Evolutionary conservation across 371 early-diverging fungal genomes (phyloP).

Genomic region (Actinomucor elegans): DNA sequence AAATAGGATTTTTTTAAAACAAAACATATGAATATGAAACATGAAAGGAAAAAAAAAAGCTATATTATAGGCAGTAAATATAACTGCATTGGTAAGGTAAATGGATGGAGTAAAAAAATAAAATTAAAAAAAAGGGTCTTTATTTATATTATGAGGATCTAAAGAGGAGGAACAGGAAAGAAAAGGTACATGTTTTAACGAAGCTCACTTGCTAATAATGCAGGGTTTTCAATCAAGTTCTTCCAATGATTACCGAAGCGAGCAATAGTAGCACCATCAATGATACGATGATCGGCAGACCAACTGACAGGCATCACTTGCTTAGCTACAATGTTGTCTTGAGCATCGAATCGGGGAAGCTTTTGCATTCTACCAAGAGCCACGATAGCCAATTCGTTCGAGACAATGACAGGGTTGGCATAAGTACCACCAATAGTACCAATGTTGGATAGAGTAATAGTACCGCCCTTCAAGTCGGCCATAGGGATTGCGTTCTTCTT

Average conservation of each 20-base stretch:
- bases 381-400: conserved; percentile 88
- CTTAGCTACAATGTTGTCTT: conserved; percentile 66
- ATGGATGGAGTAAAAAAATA: too few relatives aligned
- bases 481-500: conserved; percentile 62
- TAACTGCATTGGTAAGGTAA: too few relatives aligned
- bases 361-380: conserved; percentile 86
- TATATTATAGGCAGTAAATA: too few relatives aligned
- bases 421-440: conserved; percentile 93
- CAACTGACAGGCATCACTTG: conserved; percentile 83
- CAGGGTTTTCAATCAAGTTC: conserved; percentile 81
- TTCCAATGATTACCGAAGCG: conserved; percentile 89
- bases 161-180: background rate
- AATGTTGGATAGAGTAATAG: conserved; percentile 93
- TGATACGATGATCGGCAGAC: conserved; percentile 96
- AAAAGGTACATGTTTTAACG: conserved; percentile 17
- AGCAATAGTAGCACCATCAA: conserved; percentile 97
- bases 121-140: too few relatives aligned
- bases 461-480: conserved; percentile 81
- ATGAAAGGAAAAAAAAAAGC: too few relatives aligned
- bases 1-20: too few relatives aligned
- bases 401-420: conserved; percentile 90
- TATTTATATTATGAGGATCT: too few relatives aligned
- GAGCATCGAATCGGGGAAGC: conserved; percentile 79
- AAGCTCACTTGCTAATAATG: conserved; percentile 57
- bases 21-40: too few relatives aligned